Percentiles rank a stretch among this genome's conserved stretches.
These are phyloP conservation scores for Tuber brumale DNA, from an alignment of 495 filamentous ascomycete species.

Conservation along the genomic window DNA sequence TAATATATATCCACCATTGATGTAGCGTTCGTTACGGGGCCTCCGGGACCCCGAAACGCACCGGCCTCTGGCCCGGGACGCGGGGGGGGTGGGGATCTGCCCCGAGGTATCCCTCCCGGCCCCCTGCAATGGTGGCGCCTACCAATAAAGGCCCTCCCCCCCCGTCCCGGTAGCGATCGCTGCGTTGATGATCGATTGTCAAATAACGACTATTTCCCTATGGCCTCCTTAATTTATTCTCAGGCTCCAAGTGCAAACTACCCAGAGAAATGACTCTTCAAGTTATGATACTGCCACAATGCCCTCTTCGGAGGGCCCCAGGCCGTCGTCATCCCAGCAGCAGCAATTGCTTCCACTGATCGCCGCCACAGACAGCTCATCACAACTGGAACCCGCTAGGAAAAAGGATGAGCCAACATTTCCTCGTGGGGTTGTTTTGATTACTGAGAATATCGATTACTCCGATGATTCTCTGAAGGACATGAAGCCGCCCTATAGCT, in stretches of 20 bases:
- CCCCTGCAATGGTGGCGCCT: too few relatives aligned
- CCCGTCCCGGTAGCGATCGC: too few relatives aligned
- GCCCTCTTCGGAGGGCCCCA: slow-evolving; percentile 27
- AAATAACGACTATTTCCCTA: not conserved
- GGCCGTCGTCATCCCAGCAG: slow-evolving; percentile 25
- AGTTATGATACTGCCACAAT: slow-evolving; percentile 27
- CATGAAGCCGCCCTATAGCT: slow-evolving; percentile 89
- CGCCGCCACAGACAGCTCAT: slow-evolving; percentile 14
- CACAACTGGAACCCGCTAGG: slow-evolving; percentile 43
- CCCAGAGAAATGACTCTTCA: slow-evolving; percentile 27
- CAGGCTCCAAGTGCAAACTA: not conserved
- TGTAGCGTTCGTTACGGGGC: not conserved
- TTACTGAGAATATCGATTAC: slow-evolving; percentile 74
- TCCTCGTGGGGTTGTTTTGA: slow-evolving; percentile 62
- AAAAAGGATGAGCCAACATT: slow-evolving; percentile 55
- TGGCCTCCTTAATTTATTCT: not conserved
- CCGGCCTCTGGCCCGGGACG: too few relatives aligned
- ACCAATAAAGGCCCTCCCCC: too few relatives aligned
- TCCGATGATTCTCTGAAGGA: slow-evolving; percentile 73
- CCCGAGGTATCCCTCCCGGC: too few relatives aligned
- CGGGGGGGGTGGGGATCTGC: too few relatives aligned
- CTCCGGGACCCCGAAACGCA: too few relatives aligned
- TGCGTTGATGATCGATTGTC: too few relatives aligned
- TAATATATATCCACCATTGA: not conserved
- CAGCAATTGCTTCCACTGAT: slow-evolving; percentile 15